Base-by-base conservation (phyloP, 2,329 filamentous ascomycete species). In the Nannizzia gypsea region DNA sequence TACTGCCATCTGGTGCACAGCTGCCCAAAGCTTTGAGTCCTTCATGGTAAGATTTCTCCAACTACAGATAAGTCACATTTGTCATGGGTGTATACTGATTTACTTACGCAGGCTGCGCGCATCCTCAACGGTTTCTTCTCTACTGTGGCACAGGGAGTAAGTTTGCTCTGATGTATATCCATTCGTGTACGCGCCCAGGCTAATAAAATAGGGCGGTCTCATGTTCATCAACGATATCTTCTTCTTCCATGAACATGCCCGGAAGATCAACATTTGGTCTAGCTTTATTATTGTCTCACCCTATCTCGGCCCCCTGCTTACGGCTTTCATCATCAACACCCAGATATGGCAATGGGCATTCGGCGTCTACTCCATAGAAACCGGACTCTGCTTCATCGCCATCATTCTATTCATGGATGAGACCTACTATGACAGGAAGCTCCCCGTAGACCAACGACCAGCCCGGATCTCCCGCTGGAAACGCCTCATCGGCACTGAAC, bases 81-180 rank as follows among this genome's bases (percentile, higher is more conserved):
- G n/a, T n/a, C n/a, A n/a, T n/a, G n/a, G n/a, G n/a, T n/a, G 22
- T 54, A 54, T 42, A 22, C 31, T 58, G 13, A 28, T 60, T 38
- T 58, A 13, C 54, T 22, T 15, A 4, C 6, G 6, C 22, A 62
- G 59, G 74, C 74, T 9, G 71, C 72, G 0, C 70, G 76, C 1
- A 74, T 76, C 26, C 65, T 78, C 4, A 76, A 77, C 57, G 76
- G 75, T 6, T 74, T 77, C 67, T 76, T 77, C 65, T 72, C 69
- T 6, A 76, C 70, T 3, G 73, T 74, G 2, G 68, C 72, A 0
- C 74, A 77, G 64, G 72, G 69, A 1, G 70, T 70, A 62, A 59
- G 69, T 63, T 22, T 28, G 34, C 6, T 31, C 52, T 5, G 2
- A 11, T 22, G 22, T 22, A 36, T 28, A n/a, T 6, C 4, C 17